These are phyloP conservation scores for Rhododendron mucronatum DNA, from an alignment of 148 eudicot genomes.

Conservation along the genomic window DNA sequence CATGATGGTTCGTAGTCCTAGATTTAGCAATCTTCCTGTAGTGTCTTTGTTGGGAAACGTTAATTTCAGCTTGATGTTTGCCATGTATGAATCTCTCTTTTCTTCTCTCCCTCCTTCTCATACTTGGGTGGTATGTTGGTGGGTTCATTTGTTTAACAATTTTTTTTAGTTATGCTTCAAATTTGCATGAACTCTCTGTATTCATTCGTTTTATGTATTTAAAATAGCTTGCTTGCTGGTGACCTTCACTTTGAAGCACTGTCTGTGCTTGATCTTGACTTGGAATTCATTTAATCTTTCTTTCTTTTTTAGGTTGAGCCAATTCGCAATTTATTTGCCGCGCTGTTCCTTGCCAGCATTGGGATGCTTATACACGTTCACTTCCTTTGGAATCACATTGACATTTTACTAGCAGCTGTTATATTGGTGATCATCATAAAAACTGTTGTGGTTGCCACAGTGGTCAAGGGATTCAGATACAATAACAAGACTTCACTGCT, in stretches of 20 bases:
- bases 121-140: background rate
- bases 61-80: background rate
- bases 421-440: conserved; percentile 75
- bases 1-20: background rate
- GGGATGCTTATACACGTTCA: conserved; percentile 99
- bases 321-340: conserved; percentile 97
- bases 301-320: conserved; percentile 76
- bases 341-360: conserved; percentile 96
- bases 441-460: conserved; percentile 65
- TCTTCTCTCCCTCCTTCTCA: background rate
- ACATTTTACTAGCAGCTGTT: conserved; percentile 87
- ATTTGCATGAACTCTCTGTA: background rate
- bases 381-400: conserved; percentile 98
- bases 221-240: background rate
- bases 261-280: background rate
- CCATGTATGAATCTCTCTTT: background rate
- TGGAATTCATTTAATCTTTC: background rate
- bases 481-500: conserved; percentile 80
- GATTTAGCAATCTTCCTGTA: background rate
- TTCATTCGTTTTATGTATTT: background rate
- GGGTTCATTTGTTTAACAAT: background rate
- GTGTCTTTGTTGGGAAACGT: background rate
- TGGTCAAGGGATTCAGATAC: conserved; percentile 90
- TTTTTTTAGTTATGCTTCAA: background rate
- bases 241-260: background rate